These are phyloP conservation scores for Lichenothelia convexa DNA, from an alignment of 495 filamentous ascomycete genomes.

Conservation along the genomic window DNA sequence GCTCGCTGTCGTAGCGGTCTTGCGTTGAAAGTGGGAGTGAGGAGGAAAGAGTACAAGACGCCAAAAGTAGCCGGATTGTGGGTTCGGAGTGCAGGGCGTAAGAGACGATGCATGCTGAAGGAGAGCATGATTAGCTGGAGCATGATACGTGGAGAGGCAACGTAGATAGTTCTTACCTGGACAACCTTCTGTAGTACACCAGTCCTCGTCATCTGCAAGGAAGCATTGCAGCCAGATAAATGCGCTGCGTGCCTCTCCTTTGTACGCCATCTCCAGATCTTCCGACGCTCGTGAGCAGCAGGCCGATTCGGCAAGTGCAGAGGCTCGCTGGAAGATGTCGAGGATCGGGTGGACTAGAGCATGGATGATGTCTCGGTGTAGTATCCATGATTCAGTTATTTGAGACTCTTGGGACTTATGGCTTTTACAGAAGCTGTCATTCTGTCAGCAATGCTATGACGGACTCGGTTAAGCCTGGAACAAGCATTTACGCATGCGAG, in stretches of 20 bases:
- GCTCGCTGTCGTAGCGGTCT: background rate
- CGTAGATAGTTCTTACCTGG: constrained; percentile 17
- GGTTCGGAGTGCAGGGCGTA: constrained; percentile 39
- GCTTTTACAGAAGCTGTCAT: background rate
- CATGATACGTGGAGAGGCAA: too few species aligned
- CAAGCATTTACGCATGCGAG: too few species aligned
- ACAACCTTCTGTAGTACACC: constrained; percentile 38
- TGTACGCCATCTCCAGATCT: constrained; percentile 40
- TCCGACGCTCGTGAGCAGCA: constrained; percentile 28
- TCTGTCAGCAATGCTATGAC: too few species aligned
- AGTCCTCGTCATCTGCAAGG: constrained; percentile 37
- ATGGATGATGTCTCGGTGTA: constrained; percentile 44
- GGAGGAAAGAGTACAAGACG: constrained; percentile 20
- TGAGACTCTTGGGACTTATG: background rate
- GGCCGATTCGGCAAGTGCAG: constrained; percentile 28
- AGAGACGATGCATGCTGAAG: constrained; percentile 30
- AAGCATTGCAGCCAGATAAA: constrained; percentile 45
- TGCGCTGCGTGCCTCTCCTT: constrained; percentile 37
- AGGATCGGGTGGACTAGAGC: constrained; percentile 39
- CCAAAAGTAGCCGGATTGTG: constrained; percentile 37
- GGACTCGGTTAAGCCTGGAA: too few species aligned
- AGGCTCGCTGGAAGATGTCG: constrained; percentile 35
- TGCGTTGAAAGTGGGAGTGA: background rate
- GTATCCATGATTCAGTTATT: constrained; percentile 20
- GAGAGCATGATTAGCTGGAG: background rate